Conservation (phyloP, 2,329 filamentous ascomycete genomes). For the Mollisia scopiformis region DNA sequence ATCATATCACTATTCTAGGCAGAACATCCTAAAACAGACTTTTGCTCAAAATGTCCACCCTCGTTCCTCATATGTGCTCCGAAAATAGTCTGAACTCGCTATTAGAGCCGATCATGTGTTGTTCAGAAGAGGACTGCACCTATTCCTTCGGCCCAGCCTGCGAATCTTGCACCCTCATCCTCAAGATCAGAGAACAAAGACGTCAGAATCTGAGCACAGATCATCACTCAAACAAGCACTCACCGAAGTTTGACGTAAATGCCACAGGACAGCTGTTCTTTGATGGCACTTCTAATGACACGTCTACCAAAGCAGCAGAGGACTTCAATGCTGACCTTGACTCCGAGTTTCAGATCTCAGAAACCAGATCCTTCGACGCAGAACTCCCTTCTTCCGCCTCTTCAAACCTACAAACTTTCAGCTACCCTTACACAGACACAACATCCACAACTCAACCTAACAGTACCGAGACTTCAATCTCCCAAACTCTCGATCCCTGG, state of each 20-base stretch:
- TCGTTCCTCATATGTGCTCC: neutral
- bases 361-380: neutral
- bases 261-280: neutral
- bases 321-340: neutral
- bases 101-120: neutral
- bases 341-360: neutral
- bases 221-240: neutral
- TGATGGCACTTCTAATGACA: neutral
- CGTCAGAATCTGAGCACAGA: neutral
- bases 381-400: too few relatives aligned
- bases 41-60: neutral
- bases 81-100: neutral
- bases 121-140: neutral
- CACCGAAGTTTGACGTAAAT: neutral
- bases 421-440: neutral
- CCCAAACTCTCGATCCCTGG: slow-evolving; percentile 2
- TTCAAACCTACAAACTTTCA: too few relatives aligned
- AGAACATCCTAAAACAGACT: neutral
- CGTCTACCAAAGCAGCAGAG: neutral
- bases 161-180: neutral
- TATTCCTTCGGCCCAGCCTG: neutral
- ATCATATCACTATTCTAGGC: too few relatives aligned
- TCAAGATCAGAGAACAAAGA: neutral
- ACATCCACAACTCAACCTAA: neutral
- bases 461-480: neutral